These are phyloP conservation scores for Tinospora cordifolia DNA, from an alignment of 164 flowering plant species.

Conservation along the genomic window DNA sequence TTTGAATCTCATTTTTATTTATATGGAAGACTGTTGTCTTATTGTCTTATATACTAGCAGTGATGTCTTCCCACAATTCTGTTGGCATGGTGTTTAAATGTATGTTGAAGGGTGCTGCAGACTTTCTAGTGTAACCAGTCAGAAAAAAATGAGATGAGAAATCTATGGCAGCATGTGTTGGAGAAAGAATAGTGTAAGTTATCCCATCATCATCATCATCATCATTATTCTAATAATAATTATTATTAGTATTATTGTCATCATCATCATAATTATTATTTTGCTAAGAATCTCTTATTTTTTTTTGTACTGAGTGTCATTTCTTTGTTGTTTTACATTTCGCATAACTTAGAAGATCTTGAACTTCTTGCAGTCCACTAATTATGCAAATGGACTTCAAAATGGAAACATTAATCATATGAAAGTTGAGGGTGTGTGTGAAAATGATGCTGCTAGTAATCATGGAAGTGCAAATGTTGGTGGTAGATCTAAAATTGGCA, in stretches of 20 bases:
- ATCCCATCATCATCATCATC: too few relatives aligned
- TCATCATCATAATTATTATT: too few relatives aligned
- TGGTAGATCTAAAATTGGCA: conserved; percentile 16
- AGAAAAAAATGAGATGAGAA: conserved; percentile 45
- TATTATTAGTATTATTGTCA: too few relatives aligned
- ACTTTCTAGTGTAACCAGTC: conserved; percentile 49
- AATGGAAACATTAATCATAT: conserved; percentile 10
- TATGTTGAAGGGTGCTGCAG: conserved; percentile 50
- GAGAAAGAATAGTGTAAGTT: conserved; percentile 41
- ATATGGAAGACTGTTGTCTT: background rate
- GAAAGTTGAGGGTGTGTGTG: conserved; percentile 22
- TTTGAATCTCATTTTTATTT: background rate
- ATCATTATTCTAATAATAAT: too few relatives aligned
- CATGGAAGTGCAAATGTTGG: conserved; percentile 23
- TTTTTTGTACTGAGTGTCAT: too few relatives aligned
- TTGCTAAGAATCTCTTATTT: background rate
- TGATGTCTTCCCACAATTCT: conserved; percentile 57
- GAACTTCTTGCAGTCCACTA: conserved; percentile 16
- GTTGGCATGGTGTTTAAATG: conserved; percentile 43
- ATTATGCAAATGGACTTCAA: conserved; percentile 18
- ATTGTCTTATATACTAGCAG: conserved; percentile 17
- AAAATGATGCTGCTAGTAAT: conserved; percentile 26
- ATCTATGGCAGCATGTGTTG: conserved; percentile 57
- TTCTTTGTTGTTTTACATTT: too few relatives aligned
- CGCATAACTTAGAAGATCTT: background rate